A percentile compares a stretch with the other conserved stretches of the same genome.
These are phyloP conservation scores for Pluteus cervinus DNA, from an alignment of 768 basidiomycete genomes.

Conservation along the genomic window DNA sequence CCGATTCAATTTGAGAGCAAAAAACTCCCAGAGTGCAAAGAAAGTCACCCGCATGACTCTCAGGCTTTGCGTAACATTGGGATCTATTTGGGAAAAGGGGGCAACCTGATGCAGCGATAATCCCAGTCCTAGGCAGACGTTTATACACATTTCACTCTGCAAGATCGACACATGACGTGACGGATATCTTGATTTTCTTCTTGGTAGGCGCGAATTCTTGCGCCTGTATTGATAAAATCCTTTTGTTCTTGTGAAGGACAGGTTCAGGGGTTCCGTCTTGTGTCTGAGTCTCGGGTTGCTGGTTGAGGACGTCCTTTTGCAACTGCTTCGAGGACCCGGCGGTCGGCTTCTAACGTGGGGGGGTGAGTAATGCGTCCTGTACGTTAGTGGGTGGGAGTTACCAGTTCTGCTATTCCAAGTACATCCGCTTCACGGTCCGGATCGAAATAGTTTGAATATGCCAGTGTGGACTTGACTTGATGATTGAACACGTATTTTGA, in stretches of 20 bases:
- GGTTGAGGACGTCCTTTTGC: neutral
- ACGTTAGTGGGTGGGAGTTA: constrained; percentile 16
- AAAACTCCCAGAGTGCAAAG: too few relatives aligned
- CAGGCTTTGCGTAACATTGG: too few relatives aligned
- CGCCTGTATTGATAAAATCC: constrained; percentile 3
- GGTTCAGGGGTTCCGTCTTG: constrained; percentile 26
- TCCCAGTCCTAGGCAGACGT: too few relatives aligned
- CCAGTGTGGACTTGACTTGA: constrained; percentile 33
- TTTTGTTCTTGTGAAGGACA: constrained; percentile 6
- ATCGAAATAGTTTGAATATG: constrained; percentile 66
- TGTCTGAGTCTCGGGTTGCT: constrained; percentile 25
- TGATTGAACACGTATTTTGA: constrained; percentile 53
- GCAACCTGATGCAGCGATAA: too few relatives aligned
- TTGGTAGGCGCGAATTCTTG: constrained; percentile 22
- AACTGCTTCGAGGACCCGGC: constrained; percentile 3
- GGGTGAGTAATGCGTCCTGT: constrained; percentile 5
- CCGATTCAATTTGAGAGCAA: too few relatives aligned
- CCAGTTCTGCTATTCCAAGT: constrained; percentile 55
- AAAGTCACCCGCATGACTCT: too few relatives aligned
- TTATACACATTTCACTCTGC: constrained; percentile 59
- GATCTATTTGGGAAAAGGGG: too few relatives aligned
- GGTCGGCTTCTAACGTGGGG: constrained; percentile 12
- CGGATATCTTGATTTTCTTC: constrained; percentile 72
- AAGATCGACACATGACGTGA: constrained; percentile 64
- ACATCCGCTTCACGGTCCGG: constrained; percentile 55